Percentiles rank a stretch among this genome's conserved stretches.
These are phyloP conservation scores for Penicillium digitatum DNA, from an alignment of 2,329 filamentous ascomycete genomes.

Conservation along the genomic window DNA sequence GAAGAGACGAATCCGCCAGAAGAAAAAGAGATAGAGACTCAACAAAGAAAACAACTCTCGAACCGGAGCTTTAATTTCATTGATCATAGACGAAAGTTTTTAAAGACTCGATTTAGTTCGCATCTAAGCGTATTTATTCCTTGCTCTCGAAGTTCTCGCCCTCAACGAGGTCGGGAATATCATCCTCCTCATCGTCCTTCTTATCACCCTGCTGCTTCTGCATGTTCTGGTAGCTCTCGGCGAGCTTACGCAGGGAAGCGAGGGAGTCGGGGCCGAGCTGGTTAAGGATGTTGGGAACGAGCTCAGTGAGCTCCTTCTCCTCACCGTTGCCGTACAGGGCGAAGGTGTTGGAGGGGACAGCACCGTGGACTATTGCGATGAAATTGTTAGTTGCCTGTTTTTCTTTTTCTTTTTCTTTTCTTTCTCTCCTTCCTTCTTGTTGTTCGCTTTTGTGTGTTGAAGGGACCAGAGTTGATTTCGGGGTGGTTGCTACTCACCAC, in stretches of 20 bases:
- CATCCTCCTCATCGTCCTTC: conserved; percentile 71
- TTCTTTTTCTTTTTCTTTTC: neutral
- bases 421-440: neutral
- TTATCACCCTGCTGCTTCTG: conserved; percentile 85
- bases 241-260: conserved; percentile 94
- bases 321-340: conserved; percentile 98
- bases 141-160: conserved; percentile 99
- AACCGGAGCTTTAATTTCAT: conserved; percentile 22
- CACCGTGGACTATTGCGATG: conserved; percentile 72
- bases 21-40: neutral
- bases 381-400: neutral
- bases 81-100: conserved; percentile 21
- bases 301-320: conserved; percentile 99
- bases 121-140: conserved; percentile 59
- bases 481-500: conserved; percentile 62
- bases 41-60: conserved; percentile 10
- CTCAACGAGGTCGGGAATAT: conserved; percentile 94
- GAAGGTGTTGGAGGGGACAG: conserved; percentile 97
- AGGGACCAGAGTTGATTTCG: neutral
- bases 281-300: conserved; percentile 98
- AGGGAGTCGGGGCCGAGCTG: conserved; percentile 98
- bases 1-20: neutral
- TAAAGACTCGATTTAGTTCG: conserved; percentile 10
- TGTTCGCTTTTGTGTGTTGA: neutral
- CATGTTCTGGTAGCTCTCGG: conserved; percentile 99